Evolutionary conservation across 768 basidiomycete genomes (phyloP).

Genomic region (Leccinum variicolor): DNA sequence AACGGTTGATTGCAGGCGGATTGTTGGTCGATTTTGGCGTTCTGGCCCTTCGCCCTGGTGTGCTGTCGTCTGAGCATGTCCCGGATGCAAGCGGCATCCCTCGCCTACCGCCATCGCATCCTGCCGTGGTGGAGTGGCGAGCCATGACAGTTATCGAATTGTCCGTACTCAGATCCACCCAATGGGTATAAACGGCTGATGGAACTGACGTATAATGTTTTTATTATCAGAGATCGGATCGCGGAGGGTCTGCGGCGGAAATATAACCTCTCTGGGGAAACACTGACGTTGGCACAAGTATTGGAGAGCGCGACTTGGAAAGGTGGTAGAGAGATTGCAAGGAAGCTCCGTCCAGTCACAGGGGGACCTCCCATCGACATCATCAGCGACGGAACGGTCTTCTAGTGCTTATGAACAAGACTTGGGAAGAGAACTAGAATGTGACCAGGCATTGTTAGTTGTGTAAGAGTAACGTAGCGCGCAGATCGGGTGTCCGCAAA

Average conservation of each 20-base stretch:
- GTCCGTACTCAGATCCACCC: constrained; percentile 42
- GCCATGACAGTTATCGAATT: constrained; percentile 93
- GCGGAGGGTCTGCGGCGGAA: constrained; percentile 63
- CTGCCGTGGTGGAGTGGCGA: constrained; percentile 94
- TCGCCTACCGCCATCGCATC: constrained; percentile 69
- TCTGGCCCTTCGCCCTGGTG: constrained; percentile 58
- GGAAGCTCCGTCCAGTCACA: constrained; percentile 62
- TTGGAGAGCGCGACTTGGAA: constrained; percentile 97
- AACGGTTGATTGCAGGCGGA: constrained; percentile 53
- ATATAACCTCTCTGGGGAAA: constrained; percentile 45
- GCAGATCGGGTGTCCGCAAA: neutral
- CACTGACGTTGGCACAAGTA: constrained; percentile 80
- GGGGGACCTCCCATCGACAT: constrained; percentile 88
- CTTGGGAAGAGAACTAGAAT: neutral
- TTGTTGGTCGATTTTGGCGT: constrained; percentile 84
- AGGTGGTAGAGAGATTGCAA: constrained; percentile 91
- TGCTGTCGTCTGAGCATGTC: constrained; percentile 47
- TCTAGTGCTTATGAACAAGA: constrained; percentile 35
- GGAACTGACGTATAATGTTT: constrained; percentile 2
- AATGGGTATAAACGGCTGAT: neutral
- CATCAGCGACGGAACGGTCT: constrained; percentile 80
- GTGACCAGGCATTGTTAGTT: neutral
- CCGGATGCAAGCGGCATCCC: constrained; percentile 46
- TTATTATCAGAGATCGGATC: constrained; percentile 70
- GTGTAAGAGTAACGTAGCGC: neutral